Percentiles rank a stretch among this genome's conserved stretches.
These are phyloP conservation scores for Urochloa ruziziensis DNA, from an alignment of 176 grass and related monocot genomes.

Conservation along the genomic window DNA sequence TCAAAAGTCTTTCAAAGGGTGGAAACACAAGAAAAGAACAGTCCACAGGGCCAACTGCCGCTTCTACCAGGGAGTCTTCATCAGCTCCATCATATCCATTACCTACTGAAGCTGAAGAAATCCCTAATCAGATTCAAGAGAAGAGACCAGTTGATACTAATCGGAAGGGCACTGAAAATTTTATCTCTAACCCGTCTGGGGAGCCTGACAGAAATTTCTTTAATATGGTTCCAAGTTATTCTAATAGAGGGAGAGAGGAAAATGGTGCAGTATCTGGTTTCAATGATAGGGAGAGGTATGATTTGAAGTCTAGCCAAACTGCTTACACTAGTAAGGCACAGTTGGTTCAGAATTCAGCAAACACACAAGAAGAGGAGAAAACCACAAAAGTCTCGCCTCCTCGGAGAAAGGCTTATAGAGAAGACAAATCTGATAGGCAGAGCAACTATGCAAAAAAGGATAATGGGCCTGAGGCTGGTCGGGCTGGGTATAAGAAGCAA, in stretches of 20 bases:
- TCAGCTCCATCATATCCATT: slow-evolving; percentile 53
- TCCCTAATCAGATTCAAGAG: slow-evolving; percentile 59
- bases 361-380: slow-evolving; percentile 78
- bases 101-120: slow-evolving; percentile 52
- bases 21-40: slow-evolving; percentile 87
- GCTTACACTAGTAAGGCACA: slow-evolving; percentile 53
- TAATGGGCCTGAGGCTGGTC: slow-evolving; percentile 36
- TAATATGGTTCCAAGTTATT: slow-evolving; percentile 75
- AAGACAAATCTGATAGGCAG: slow-evolving; percentile 80
- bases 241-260: slow-evolving; percentile 60
- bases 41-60: slow-evolving; percentile 32
- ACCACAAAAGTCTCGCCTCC: slow-evolving; percentile 88
- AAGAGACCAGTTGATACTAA: slow-evolving; percentile 60
- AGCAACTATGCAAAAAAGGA: slow-evolving; percentile 74
- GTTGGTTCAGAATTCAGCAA: slow-evolving; percentile 53
- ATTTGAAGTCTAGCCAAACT: slow-evolving; percentile 46
- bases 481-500: slow-evolving; percentile 60
- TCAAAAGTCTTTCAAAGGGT: slow-evolving; percentile 98
- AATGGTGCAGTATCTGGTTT: slow-evolving; percentile 50
- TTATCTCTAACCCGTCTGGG: slow-evolving; percentile 44
- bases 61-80: slow-evolving; percentile 57
- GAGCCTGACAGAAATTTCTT: slow-evolving; percentile 78
- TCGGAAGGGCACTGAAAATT: slow-evolving; percentile 56
- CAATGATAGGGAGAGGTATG: slow-evolving; percentile 73
- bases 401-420: slow-evolving; percentile 72